phyloP scores from a whole-genome alignment of 129 eudicot species.

The Flaveria ramosissima region DNA sequence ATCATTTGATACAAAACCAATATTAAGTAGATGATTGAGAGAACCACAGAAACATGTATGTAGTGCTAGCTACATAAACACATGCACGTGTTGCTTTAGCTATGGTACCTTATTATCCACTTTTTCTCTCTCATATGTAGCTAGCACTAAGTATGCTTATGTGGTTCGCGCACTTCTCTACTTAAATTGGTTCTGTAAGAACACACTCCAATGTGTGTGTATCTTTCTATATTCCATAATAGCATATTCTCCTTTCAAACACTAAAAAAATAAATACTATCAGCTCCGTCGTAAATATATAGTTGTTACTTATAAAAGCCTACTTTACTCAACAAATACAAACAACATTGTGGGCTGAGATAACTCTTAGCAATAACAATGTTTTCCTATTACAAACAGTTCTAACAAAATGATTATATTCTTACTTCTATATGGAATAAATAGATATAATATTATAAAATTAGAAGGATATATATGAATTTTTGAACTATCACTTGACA shows the following conservation, averaged over 20 bases:
- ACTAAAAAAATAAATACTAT: neutral
- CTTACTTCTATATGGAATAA: neutral
- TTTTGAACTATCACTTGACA: conserved; percentile 1
- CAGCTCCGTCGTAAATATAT: neutral
- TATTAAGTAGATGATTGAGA: neutral
- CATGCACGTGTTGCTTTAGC: neutral
- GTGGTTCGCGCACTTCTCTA: neutral
- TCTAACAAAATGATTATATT: neutral
- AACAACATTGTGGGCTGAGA: neutral
- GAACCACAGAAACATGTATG: neutral
- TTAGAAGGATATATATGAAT: neutral
- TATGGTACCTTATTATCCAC: neutral
- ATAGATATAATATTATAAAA: neutral
- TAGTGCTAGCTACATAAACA: neutral
- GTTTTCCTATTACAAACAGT: neutral
- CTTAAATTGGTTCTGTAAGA: neutral
- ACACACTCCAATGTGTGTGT: neutral
- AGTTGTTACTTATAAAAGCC: neutral
- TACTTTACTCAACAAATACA: conserved; percentile 1
- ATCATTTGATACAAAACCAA: neutral
- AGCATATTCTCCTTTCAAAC: neutral
- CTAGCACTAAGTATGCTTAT: neutral
- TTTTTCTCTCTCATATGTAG: neutral
- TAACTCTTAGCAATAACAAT: neutral
- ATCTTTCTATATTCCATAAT: neutral